Base-by-base conservation (phyloP, 768 basidiomycete genomes). In the Pleurotus cornucopiae region DNA sequence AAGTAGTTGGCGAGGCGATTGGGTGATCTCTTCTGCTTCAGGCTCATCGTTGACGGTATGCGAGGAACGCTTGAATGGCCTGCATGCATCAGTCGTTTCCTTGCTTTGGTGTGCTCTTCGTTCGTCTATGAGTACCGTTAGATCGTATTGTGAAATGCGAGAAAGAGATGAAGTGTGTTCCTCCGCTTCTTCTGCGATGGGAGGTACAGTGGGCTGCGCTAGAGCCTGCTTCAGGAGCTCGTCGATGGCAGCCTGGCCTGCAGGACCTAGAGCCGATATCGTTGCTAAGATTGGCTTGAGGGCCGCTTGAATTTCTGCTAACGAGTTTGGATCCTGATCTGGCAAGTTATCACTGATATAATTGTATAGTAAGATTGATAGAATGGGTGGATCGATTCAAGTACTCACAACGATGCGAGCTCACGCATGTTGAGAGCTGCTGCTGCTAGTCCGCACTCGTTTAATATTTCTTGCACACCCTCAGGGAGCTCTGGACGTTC, bases 61-160 rank as follows among this genome's bases (percentile, higher is more conserved):
- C 23, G 4, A 5, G 23, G 23, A 23, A 23, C 23, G 6, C 26
- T 30, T 30, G 9, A 30, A 30, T 18, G 46, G 46, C 5, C 46
- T 5, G 16, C 46, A 47, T 25, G 46, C 46, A 6, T 47, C 16
- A 7, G 58, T 56, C 18, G 64, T 63, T 34, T 66, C 62, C 37
- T 58, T 57, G 2, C 63, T 66, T 39, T 66, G 60, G 41, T 64
- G 63, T 26, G 38, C 4, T 1, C 25, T 12, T 1, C 59, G 55
- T 47, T 60, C 13, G 0, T 56, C 3, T 1, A 64, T 47, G 5
- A 64, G 34, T n/a, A 25, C 1, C 12, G 55, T 30, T 18, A 57
- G 40, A 46, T 60, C 57, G 13, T 60, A 41, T n/a, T 52, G 40
- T 14, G 26, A 26, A 4, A n/a, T 43, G 6, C 46, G 40, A 25